Base-by-base conservation (phyloP, 108 stramenopile species). In the Stephanodiscus minutulus region DNA sequence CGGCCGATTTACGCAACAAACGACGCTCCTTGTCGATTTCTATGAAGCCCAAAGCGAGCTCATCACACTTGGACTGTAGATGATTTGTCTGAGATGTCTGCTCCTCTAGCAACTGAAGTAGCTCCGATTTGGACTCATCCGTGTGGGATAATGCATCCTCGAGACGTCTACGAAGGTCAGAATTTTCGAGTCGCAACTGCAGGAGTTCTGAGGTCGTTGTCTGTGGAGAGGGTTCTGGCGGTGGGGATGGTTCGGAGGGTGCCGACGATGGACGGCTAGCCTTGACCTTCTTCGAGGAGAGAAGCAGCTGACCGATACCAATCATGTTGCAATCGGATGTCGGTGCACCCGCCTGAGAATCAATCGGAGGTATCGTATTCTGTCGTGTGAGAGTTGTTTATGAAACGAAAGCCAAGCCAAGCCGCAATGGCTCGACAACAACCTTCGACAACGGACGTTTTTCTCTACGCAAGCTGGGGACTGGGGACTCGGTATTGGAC, bases 131-230 rank as follows among this genome's bases (percentile, higher is more conserved):
- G 54, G 69, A 70, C 61, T 58, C 57, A 56, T 62, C 55, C 11
- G 27, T 35, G 24, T 49, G 20, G 13, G 21, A 17, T 10, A 25
- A 57, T 25, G 35, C 31, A n/a, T 52, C 50, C 39, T 68, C 57
- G 57, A 65, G 76, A 35, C 55, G 56, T 21, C 56, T 49, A 22
- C 66, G 68, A 3, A 77, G 63, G 10, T 57, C 39, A 21, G 76
- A 22, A 64, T 73, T 73, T 49, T 73, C 72, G 43, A 73, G 63
- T 36, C 63, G 72, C 17, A 73, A 55, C 53, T 73, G 72, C 20
- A 73, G 44, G 17, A 73, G 25, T 37, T 68, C 54, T 20, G 31
- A 36, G 31, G 57, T 24, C 22, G 50, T 20, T 21, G 20, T 52
- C 22, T 21, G 20, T 6, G 50, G 6, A 7, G 50, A 10, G 50